Evolutionary conservation across 2,329 filamentous ascomycete species (phyloP), one percentile per base, ranked within the genome.

Genomic region (Colletotrichum graminicola): DNA sequence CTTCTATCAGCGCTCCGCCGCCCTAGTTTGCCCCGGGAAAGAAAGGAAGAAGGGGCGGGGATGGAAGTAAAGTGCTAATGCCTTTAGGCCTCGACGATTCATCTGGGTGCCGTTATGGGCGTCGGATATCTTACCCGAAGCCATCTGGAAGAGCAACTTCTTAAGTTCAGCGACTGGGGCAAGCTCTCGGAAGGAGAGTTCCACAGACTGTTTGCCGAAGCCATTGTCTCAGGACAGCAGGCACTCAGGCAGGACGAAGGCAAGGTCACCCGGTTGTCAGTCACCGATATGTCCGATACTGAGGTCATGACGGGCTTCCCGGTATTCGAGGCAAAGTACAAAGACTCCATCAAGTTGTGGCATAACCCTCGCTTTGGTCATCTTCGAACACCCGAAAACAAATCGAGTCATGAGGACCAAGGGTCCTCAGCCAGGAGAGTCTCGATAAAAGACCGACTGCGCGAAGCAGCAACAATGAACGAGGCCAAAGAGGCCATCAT

Each of bases 171-270:
- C 14, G 64, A 63, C 18, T 56, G 65, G 10, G 72, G 73, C 63
- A 67, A 60, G 1, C 18, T 77, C 16, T 72, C 67, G 0, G 76
- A 76, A 66, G 67, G 67, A 1, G 83, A 85, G n/a, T 76, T 85
- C 6, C 82, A 83, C 67, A 77, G 81, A 5, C 71, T 81, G 23
- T 82, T 86, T 62, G 82, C 82, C 1, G 82, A 86, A 69, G 82
- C 80, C 1, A 78, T 86, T 5, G 59, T 81, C 0, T 77, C 78
- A 34, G 80, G 82, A 23, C 76, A 55, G 18, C 5, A 21, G 26
- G 39, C 23, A 21, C n/a, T 56, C 21, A 1, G 39, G 45, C 45
- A 49, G 45, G 45, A 49, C 45, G n/a, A 49, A 23, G n/a, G 11
- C 45, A 26, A 49, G 3, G 8, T n/a, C 45, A 14, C n/a, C 1